phyloP scores from a whole-genome alignment of 345 rosid species.

The Nasturtium officinale region DNA sequence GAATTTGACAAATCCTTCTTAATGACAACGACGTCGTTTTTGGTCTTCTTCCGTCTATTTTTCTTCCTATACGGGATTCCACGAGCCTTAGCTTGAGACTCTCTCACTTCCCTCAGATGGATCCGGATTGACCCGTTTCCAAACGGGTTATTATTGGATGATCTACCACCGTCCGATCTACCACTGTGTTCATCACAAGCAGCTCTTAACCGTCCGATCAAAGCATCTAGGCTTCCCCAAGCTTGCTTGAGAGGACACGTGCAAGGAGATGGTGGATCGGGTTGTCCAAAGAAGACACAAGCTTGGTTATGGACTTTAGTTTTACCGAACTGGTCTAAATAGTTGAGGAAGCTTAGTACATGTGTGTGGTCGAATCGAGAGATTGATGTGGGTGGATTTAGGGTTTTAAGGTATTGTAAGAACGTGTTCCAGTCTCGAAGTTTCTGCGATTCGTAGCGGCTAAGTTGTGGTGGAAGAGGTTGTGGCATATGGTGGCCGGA shows the following conservation, averaged over 20 bases:
- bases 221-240: slow-evolving; percentile 91
- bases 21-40: slow-evolving; percentile 21
- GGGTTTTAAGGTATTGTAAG: slow-evolving; percentile 76
- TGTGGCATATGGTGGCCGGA: slow-evolving; percentile 32
- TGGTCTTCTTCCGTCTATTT: slow-evolving; percentile 60
- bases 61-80: slow-evolving; percentile 84
- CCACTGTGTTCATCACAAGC: slow-evolving; percentile 86
- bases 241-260: slow-evolving; percentile 82
- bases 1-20: slow-evolving; percentile 30
- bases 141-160: slow-evolving; percentile 70
- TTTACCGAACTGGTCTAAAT: slow-evolving; percentile 84
- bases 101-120: slow-evolving; percentile 72
- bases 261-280: slow-evolving; percentile 86
- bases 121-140: slow-evolving; percentile 80
- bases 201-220: slow-evolving; percentile 82
- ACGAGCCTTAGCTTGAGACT: slow-evolving; percentile 81
- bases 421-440: slow-evolving; percentile 89
- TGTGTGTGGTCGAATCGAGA: slow-evolving; percentile 66
- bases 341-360: slow-evolving; percentile 70
- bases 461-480: slow-evolving; percentile 46
- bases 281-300: slow-evolving; percentile 80
- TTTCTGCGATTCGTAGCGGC: slow-evolving; percentile 85
- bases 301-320: slow-evolving; percentile 76
- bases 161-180: slow-evolving; percentile 64
- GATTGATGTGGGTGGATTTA: slow-evolving; percentile 61